Evolutionary conservation across 768 basidiomycete species (phyloP).

Genomic region (Leccinum sublutescens): DNA sequence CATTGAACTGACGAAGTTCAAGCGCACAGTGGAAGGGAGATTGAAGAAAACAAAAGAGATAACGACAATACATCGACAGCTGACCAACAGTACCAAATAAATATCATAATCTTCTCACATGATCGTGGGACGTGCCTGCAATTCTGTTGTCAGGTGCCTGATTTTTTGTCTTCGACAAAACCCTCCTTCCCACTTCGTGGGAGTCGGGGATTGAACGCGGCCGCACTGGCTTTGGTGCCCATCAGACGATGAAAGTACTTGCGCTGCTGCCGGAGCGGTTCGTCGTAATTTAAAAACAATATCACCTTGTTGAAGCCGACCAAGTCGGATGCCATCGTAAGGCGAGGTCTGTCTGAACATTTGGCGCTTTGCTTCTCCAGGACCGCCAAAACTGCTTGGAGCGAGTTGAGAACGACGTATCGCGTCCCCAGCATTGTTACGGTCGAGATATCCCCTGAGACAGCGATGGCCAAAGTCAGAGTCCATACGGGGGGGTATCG

Average conservation of each 20-base stretch:
- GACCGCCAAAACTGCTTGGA: conserved; percentile 44
- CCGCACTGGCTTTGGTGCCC: conserved; percentile 10
- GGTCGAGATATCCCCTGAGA: conserved; percentile 20
- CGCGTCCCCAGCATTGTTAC: conserved; percentile 41
- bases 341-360: conserved; percentile 38
- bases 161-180: too few relatives aligned
- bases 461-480: conserved; percentile 12
- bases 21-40: too few relatives aligned
- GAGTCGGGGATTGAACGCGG: conserved; percentile 3
- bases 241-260: conserved; percentile 9
- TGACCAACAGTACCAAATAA: too few relatives aligned
- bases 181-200: too few relatives aligned
- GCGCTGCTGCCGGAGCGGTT: conserved; percentile 15
- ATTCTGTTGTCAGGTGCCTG: too few relatives aligned
- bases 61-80: too few relatives aligned
- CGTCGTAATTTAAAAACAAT: conserved; percentile 7
- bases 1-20: too few relatives aligned
- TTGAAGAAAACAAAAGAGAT: too few relatives aligned
- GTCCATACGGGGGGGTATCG: neutral
- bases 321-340: conserved; percentile 20
- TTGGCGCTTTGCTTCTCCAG: conserved; percentile 54
- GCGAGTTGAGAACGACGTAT: conserved; percentile 50
- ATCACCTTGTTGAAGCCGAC: conserved; percentile 13
- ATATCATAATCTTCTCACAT: too few relatives aligned
- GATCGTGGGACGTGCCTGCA: too few relatives aligned